Evolutionary conservation across 768 basidiomycete species (phyloP), one percentile per base, ranked within the genome.

Genomic region (Xerocomellus intermedius): DNA sequence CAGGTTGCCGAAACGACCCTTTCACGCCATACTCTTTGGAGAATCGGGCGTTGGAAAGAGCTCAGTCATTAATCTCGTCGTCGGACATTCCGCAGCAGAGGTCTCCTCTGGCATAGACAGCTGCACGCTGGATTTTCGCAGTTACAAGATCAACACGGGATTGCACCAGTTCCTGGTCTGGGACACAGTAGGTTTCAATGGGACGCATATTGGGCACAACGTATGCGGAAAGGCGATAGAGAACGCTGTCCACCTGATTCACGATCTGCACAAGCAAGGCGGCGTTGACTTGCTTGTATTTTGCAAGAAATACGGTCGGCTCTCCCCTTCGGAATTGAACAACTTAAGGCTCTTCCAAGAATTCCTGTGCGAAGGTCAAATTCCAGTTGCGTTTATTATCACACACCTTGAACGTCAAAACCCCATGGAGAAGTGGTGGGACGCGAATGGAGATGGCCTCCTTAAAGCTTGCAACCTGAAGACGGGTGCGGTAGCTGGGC

Each of bases 11-110:
- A 45, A 36, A 37, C 62, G 58, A n/a, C 57, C 56, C 41, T 57
- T 63, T 44, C 74, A 71, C 36, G 58, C 69, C 6, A 59, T 78
- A 42, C 39, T 78, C 16, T 78, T 79, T 41, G 77, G 77, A 7
- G 75, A 77, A 43, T 59, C 71, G 0, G 77, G 77, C 28, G 55
- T 44, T n/a, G 72, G 73, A 42, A 79, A 79, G 55, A 74, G 74
- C 49, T 74, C 74, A 0, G 53, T 78, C 42, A 57, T 78, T 55
- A 79, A 79, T 57, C 70, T 79, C 58, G 28, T 78, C 24, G 48
- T 56, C n/a, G 70, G 67, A 6, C 17, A 44, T 0, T 19, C 56
- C 0, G 46, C 50, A 5, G 75, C 75, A 3, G 9, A 32, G 0
- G 59, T 67, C 10, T 74, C 74, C 8, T 60, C 54, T 36, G 32